These are phyloP conservation scores for Remersonia thermophila DNA, from an alignment of 2,329 filamentous ascomycete genomes.

Conservation along the genomic window DNA sequence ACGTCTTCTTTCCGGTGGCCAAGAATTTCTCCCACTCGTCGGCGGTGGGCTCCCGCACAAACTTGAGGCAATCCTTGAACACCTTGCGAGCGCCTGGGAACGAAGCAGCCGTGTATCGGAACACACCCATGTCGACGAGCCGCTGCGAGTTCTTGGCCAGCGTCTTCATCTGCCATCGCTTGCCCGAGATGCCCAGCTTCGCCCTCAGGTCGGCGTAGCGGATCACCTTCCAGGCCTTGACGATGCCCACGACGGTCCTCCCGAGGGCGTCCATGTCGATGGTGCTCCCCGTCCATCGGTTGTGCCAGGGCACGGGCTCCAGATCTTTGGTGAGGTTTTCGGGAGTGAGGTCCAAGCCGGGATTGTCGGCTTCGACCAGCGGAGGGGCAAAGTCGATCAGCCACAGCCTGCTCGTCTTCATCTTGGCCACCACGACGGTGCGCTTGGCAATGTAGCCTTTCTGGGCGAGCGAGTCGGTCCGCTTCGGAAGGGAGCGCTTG, in stretches of 20 bases:
- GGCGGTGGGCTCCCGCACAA: constrained; percentile 40
- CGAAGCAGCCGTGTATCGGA: constrained; percentile 45
- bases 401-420: constrained; percentile 52
- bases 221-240: constrained; percentile 46
- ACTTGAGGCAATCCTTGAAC: constrained; percentile 51
- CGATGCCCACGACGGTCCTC: constrained; percentile 43
- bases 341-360: constrained; percentile 22
- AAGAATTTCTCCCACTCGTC: constrained; percentile 46
- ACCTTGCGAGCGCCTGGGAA: constrained; percentile 36
- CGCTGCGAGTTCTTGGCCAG: constrained; percentile 46
- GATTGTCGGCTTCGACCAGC: constrained; percentile 24
- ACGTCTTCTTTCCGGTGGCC: constrained; percentile 33
- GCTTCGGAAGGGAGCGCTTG: constrained; percentile 49
- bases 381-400: constrained; percentile 41
- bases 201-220: constrained; percentile 44
- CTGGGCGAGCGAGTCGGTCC: constrained; percentile 45
- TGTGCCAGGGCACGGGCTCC: constrained; percentile 42
- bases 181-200: constrained; percentile 44
- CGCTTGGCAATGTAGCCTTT: constrained; percentile 53
- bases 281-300: constrained; percentile 44
- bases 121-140: constrained; percentile 41
- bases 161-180: constrained; percentile 47
- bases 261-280: constrained; percentile 47
- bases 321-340: constrained; percentile 28
- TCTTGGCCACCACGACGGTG: constrained; percentile 43